phyloP scores from a whole-genome alignment of 2,329 filamentous ascomycete genomes.

The Aspergillus sp. region DNA sequence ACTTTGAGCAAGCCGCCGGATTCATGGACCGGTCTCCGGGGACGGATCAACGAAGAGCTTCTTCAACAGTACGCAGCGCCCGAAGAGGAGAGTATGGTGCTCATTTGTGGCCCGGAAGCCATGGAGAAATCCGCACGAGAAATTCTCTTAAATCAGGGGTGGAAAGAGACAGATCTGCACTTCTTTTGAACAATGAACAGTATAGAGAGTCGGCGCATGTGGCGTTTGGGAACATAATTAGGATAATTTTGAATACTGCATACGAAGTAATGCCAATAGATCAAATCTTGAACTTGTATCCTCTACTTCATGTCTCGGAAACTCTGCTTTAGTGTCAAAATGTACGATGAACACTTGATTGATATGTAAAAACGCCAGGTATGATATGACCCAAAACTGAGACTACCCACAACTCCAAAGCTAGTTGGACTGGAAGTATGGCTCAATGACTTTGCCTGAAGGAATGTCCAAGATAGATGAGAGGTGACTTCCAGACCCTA shows the following conservation, averaged over 20 bases:
- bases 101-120: slow-evolving; percentile 76
- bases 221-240: background rate
- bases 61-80: slow-evolving; percentile 55
- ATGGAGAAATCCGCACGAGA: slow-evolving; percentile 67
- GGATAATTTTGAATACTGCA: background rate
- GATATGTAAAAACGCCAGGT: background rate
- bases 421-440: too few species aligned
- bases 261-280: background rate
- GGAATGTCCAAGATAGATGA: too few species aligned
- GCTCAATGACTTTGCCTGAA: too few species aligned
- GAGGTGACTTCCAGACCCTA: too few species aligned
- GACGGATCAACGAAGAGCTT: slow-evolving; percentile 64
- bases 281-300: background rate
- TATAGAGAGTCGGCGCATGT: background rate
- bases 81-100: slow-evolving; percentile 60
- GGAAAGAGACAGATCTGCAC: slow-evolving; percentile 69
- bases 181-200: slow-evolving; percentile 61
- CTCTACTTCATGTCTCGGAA: too few species aligned
- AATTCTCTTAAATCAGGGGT: slow-evolving; percentile 62
- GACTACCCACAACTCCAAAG: too few species aligned
- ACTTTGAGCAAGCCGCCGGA: slow-evolving; percentile 64
- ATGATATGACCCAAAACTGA: too few species aligned
- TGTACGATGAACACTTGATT: background rate
- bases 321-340: background rate
- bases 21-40: slow-evolving; percentile 66